phyloP scores from a whole-genome alignment of 495 filamentous ascomycete genomes.

The Pyrenula aspistea region DNA sequence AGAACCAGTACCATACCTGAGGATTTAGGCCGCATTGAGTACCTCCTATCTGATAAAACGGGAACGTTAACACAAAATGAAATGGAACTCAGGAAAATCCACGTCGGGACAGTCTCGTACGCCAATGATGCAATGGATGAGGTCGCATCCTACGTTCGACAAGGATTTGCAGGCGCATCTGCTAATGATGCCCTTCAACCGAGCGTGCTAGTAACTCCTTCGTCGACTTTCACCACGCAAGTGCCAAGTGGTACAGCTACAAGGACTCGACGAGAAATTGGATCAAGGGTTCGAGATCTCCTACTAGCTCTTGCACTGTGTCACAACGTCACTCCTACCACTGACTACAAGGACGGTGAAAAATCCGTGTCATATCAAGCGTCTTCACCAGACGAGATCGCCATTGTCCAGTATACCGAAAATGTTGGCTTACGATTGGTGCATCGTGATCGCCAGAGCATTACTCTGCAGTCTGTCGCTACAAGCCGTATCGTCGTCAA shows the following conservation, averaged over 20 bases:
- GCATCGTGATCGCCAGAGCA: constrained; percentile 75
- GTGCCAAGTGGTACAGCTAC: constrained; percentile 50
- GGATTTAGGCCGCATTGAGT: constrained; percentile 91
- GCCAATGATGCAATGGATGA: constrained; percentile 98
- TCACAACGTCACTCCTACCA: constrained; percentile 94
- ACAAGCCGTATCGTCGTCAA: constrained; percentile 67
- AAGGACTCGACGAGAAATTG: constrained; percentile 82
- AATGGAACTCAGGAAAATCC: constrained; percentile 98
- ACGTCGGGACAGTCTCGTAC: constrained; percentile 95
- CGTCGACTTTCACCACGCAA: constrained; percentile 48
- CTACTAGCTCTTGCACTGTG: constrained; percentile 86
- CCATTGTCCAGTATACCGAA: constrained; percentile 93
- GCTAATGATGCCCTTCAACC: constrained; percentile 19
- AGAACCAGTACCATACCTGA: constrained; percentile 96
- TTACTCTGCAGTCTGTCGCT: constrained; percentile 68
- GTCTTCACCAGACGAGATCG: constrained; percentile 94
- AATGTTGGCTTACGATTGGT: constrained; percentile 76
- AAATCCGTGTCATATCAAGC: constrained; percentile 86
- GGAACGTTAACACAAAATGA: constrained; percentile 95
- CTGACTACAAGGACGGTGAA: constrained; percentile 66
- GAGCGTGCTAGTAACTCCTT: constrained; percentile 55
- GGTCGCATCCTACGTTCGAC: constrained; percentile 71
- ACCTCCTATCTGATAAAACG: constrained; percentile 93
- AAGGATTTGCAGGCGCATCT: constrained; percentile 53
- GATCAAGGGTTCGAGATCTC: constrained; percentile 80